These are phyloP conservation scores for Aspergillus nidulans DNA, from an alignment of 495 filamentous ascomycete species.

Conservation along the genomic window DNA sequence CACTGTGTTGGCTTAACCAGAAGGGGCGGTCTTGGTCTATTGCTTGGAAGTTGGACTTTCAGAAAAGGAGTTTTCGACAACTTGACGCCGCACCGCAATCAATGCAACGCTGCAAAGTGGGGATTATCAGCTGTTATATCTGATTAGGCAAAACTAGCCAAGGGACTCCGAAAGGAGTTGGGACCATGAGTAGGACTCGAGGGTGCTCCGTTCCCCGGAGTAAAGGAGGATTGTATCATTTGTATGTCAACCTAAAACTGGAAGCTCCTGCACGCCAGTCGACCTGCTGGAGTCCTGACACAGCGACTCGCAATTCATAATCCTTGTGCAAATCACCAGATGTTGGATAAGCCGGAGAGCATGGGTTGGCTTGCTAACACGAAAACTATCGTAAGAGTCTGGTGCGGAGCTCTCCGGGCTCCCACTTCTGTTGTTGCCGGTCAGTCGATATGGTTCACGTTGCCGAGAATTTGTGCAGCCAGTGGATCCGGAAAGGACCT, in stretches of 20 bases:
- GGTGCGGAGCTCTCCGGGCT: neutral
- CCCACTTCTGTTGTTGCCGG: neutral
- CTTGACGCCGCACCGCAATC: neutral
- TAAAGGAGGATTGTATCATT: neutral
- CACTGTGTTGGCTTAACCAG: neutral
- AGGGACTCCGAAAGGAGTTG: neutral
- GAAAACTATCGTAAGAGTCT: neutral
- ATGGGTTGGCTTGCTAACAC: neutral
- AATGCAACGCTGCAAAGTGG: neutral
- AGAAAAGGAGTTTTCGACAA: neutral
- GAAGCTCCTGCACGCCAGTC: too few relatives aligned
- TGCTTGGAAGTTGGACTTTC: neutral
- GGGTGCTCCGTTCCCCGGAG: neutral
- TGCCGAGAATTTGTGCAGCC: constrained; percentile 20
- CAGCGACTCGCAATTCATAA: neutral
- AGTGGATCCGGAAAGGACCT: constrained; percentile 18
- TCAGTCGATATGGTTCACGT: neutral
- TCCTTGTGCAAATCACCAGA: constrained; percentile 17
- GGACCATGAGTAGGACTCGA: neutral
- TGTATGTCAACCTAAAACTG: neutral
- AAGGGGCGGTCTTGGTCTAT: neutral
- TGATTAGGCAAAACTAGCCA: constrained; percentile 3
- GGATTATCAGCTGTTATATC: neutral
- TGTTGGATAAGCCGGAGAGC: neutral
- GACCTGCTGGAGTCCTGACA: neutral